phyloP scores from a whole-genome alignment of 164 flowering plant genomes.

The Aristolochia fimbriata region DNA sequence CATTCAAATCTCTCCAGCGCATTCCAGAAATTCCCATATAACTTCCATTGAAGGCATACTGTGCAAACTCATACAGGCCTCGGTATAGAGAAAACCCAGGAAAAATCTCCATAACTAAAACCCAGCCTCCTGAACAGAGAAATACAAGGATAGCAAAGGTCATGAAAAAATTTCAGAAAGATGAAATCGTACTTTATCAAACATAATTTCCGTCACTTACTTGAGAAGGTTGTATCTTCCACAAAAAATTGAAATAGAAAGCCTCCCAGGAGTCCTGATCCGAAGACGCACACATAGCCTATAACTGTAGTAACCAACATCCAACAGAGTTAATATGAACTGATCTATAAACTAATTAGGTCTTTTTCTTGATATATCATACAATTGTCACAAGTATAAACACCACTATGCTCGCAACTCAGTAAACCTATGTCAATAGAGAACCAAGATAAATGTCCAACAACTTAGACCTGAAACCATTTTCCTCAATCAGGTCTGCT shows the following conservation, averaged over 20 bases:
- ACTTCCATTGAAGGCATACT: conserved; percentile 45
- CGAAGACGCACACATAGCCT: conserved; percentile 61
- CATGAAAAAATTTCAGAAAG: neutral
- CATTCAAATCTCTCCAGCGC: conserved; percentile 63
- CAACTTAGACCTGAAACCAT: too few relatives aligned
- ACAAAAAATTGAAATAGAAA: conserved; percentile 59
- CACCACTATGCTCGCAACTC: too few relatives aligned
- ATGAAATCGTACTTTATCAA: neutral
- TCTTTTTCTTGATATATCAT: too few relatives aligned
- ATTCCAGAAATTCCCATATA: conserved; percentile 68
- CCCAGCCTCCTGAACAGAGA: conserved; percentile 46
- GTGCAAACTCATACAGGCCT: conserved; percentile 75
- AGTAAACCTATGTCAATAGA: too few relatives aligned
- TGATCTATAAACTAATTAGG: too few relatives aligned
- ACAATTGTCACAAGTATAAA: too few relatives aligned
- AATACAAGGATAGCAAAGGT: neutral
- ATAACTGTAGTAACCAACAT: conserved; percentile 37
- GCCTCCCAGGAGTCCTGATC: conserved; percentile 65
- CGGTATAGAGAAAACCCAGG: conserved; percentile 87
- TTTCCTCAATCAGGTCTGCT: too few relatives aligned
- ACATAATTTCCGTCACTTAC: conserved; percentile 34
- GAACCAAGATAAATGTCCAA: too few relatives aligned
- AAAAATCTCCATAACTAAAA: conserved; percentile 64
- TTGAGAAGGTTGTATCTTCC: conserved; percentile 63
- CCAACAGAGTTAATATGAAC: too few relatives aligned